Base-by-base conservation (phyloP, 495 filamentous ascomycete genomes). In the Penicillium maclennaniae region DNA sequence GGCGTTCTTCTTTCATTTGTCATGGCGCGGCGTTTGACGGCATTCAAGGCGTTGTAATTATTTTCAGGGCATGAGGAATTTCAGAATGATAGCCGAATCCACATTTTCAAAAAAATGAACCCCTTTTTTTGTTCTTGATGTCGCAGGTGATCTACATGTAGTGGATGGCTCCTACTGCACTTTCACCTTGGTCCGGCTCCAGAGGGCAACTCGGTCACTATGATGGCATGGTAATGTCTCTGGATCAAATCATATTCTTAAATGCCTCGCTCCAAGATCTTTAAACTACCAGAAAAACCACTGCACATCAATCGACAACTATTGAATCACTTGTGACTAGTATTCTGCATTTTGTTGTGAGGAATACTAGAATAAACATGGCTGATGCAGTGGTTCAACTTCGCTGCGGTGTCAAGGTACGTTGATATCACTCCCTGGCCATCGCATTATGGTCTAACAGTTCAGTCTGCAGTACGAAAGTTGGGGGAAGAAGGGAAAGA, bases 401-500 rank as follows among this genome's bases (percentile, higher is more conserved):
- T 12, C 65, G 62, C 39, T 76, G 74, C 37, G 65, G 70, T 27
- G 66, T 69, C 15, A 76, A 76, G 61, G 75, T 73, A 56, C 21
- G 8, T 2, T 7, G 23, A n/a, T 39, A 6, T 5, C 31, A 14
- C 42, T 12, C 21, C 21, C 20, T n/a, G 2, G 1, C 10, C 14
- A 23, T 9, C 2, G 2, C 19, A 1, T 44, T 26, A 1, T 2
- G 15, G 7, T 44, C 42, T 44, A 27, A 44, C 12, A 20, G 17
- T 7, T 48, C 28, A 36, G 9, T 10, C 0, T 41, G 15, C 36
- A 79, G 76, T 75, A 78, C 42, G 77, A 79, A 49, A 50, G 56
- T 0, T 79, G 76, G 76, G 78, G 78, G 3, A 79, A 75, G 61
- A 63, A 70, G 52, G 76, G 76, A 14, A 67, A 68, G 21, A 48